Percentiles rank a stretch among this genome's conserved stretches.
phyloP scores from a whole-genome alignment of 2,329 filamentous ascomycete species.

The Dothideomycetes sp. region DNA sequence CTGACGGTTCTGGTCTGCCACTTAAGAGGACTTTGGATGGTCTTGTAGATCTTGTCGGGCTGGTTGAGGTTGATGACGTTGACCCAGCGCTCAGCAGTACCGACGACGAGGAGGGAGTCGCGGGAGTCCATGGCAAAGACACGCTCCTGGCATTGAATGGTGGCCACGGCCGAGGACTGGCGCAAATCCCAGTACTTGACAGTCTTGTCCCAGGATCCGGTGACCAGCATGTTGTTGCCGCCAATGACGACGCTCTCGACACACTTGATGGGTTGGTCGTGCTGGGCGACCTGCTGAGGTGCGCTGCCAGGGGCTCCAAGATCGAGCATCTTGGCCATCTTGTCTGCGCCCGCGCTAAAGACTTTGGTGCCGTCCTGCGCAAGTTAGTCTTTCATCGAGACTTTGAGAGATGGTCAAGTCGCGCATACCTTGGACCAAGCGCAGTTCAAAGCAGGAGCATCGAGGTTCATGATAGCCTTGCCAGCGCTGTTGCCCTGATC shows the following conservation, averaged over 20 bases:
- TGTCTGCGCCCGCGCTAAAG: conserved; percentile 81
- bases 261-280: conserved; percentile 73
- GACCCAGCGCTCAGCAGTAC: conserved; percentile 91
- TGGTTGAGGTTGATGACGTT: conserved; percentile 87
- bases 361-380: conserved; percentile 79
- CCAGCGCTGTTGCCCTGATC: conserved; percentile 68
- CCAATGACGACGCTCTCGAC: conserved; percentile 56
- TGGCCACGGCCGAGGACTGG: conserved; percentile 54
- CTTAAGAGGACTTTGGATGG: conserved; percentile 88
- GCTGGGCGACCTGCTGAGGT: conserved; percentile 63
- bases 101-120: conserved; percentile 76
- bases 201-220: conserved; percentile 86
- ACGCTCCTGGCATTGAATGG: conserved; percentile 61
- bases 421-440: conserved; percentile 75
- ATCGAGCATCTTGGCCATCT: conserved; percentile 81
- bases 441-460: conserved; percentile 71
- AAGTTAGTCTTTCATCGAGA: conserved; percentile 6
- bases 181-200: conserved; percentile 84
- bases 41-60: conserved; percentile 90
- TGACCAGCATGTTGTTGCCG: conserved; percentile 73
- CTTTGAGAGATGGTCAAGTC: background rate
- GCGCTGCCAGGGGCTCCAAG: conserved; percentile 48
- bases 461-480: conserved; percentile 78
- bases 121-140: conserved; percentile 89
- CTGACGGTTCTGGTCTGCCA: conserved; percentile 95